Base-by-base conservation (phyloP, 2,329 filamentous ascomycete genomes). In the Sarocladium oryzae region DNA sequence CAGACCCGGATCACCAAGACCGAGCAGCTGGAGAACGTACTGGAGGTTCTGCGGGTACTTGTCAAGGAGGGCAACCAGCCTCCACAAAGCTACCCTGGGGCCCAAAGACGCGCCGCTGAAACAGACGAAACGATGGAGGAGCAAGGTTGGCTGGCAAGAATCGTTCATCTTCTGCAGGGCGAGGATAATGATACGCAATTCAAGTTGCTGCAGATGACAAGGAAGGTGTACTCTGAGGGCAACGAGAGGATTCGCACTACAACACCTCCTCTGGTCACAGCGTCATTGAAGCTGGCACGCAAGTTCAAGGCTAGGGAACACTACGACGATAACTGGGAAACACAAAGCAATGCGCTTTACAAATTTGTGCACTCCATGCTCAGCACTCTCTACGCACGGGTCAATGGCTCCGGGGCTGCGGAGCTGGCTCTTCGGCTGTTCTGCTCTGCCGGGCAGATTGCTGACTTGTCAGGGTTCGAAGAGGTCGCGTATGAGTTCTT, bases 401-500 rank as follows among this genome's bases (percentile, higher is more conserved):
- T 96, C 40, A 89, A 85, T 56, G 74, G 77, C 2, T 74, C 84
- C 8, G 88, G 87, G 23, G 86, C 89, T 11, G 89, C 92, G 1
- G 93, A 99, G 64, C 79, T 99, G 18, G 85, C 89, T 1, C 78
- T 99, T 46, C 87, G 93, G 2, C 76, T 97, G 15, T 99, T 97
- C 66, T 86, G 93, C 59, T 84, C 88, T 37, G 95, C 90, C 62
- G 93, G 93, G 20, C 91, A 96, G 71, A 87, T 95, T 28, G 91
- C 93, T 10, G 91, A 96, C 61, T 85, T 93, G 67, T 89, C 84
- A 10, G 88, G 87, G 2, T 95, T 95, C 59, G 92, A 99, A 66
- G 93, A 99, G 70, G 89, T 96, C 37, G 88, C 90, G 10, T 99
- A 99, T 66, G 93, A 99, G 65, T 99, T 95, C 73, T 97, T 96